Evolutionary conservation across 768 basidiomycete species (phyloP).

Genomic region (Boletellus emodensis): DNA sequence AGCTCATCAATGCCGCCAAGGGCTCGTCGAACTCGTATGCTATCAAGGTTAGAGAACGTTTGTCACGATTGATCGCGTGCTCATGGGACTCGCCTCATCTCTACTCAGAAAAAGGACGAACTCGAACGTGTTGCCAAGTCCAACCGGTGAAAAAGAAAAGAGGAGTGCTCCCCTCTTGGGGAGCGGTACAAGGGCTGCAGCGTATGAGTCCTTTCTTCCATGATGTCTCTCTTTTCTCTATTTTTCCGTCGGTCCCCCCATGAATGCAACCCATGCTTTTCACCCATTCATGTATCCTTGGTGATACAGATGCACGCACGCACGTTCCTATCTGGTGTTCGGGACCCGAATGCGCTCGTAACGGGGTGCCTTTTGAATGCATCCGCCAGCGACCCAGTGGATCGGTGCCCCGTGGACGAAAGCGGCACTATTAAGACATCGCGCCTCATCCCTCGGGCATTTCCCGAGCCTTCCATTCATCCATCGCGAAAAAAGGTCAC

Average conservation of each 20-base stretch:
- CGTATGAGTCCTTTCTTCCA: slow-evolving; percentile 17
- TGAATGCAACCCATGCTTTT: slow-evolving; percentile 26
- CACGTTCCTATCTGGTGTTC: slow-evolving; percentile 5
- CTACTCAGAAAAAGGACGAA: slow-evolving; percentile 91
- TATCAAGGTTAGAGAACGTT: slow-evolving; percentile 70
- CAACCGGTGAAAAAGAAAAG: slow-evolving; percentile 85
- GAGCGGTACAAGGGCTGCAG: slow-evolving; percentile 21
- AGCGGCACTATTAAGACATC: background rate
- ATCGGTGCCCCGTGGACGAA: background rate
- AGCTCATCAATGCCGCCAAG: slow-evolving; percentile 99
- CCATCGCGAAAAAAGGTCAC: background rate
- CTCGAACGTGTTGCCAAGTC: slow-evolving; percentile 99
- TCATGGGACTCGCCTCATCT: background rate
- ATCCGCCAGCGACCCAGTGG: background rate
- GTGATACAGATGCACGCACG: slow-evolving; percentile 10
- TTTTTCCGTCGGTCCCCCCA: slow-evolving; percentile 11
- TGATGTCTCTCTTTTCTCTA: slow-evolving; percentile 3
- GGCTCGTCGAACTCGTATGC: slow-evolving; percentile 99
- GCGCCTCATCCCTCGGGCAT: slow-evolving; percentile 2
- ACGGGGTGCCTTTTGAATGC: slow-evolving; percentile 1
- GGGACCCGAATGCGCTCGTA: background rate
- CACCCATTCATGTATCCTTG: slow-evolving; percentile 15
- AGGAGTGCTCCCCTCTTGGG: background rate
- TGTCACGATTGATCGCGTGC: background rate
- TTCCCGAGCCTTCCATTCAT: slow-evolving; percentile 12